phyloP scores from a whole-genome alignment of 108 stramenopile genomes.

The Aureococcus anophagefferens region DNA sequence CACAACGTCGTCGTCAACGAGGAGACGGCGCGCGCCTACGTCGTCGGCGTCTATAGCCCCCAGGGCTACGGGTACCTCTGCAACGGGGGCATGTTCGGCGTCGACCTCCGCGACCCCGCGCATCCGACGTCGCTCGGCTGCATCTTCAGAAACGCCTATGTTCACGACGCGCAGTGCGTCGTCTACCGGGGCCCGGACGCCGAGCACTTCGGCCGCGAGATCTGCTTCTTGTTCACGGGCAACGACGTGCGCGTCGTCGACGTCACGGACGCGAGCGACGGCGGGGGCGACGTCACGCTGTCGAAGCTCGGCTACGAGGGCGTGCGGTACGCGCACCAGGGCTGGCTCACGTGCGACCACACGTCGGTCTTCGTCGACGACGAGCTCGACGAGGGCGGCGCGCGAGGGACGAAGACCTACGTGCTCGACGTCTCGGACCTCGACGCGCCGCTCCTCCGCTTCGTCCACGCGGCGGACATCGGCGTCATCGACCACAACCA shows the following conservation, averaged over 20 bases:
- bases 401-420: no score
- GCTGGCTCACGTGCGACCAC: conserved; percentile 33
- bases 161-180: conserved; percentile 33
- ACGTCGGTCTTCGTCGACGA: conserved; percentile 27
- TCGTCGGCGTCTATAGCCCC: neutral
- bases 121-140: conserved; percentile 16
- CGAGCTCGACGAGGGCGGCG: conserved; percentile 7
- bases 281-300: neutral
- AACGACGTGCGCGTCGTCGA: conserved; percentile 25
- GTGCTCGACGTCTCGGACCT: no score
- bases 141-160: conserved; percentile 14
- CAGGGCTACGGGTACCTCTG: conserved; percentile 16
- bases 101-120: conserved; percentile 18
- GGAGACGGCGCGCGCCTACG: neutral
- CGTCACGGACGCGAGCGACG: conserved; percentile 15
- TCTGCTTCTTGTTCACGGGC: conserved; percentile 28
- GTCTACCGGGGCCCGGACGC: conserved; percentile 30
- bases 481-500: conserved; percentile 34
- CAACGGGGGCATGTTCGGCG: conserved; percentile 20
- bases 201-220: conserved; percentile 8
- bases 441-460: no score
- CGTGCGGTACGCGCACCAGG: conserved; percentile 30
- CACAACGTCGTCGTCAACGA: conserved; percentile 33
- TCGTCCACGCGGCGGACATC: no score
- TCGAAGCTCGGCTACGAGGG: conserved; percentile 7